phyloP scores from a whole-genome alignment of 371 early-diverging fungal genomes.

The Neoconidiobolus thromboides region DNA sequence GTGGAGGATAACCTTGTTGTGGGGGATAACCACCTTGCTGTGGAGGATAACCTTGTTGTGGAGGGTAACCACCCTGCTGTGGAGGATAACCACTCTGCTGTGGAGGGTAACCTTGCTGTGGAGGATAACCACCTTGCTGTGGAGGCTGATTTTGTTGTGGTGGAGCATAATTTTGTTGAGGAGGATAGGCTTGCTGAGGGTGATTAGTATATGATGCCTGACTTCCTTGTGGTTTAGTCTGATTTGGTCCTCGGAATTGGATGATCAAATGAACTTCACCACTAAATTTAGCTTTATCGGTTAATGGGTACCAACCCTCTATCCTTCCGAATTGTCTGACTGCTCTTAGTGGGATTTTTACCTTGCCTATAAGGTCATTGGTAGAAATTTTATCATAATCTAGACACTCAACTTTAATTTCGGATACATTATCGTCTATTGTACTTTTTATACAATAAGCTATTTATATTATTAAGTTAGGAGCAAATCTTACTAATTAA shows the following conservation, averaged over 20 bases:
- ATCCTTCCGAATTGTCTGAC: neutral
- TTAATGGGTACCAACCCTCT: conserved; percentile 1
- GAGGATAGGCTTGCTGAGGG: too few relatives aligned
- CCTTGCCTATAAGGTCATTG: conserved; percentile 1
- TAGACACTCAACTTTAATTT: neutral
- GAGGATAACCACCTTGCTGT: too few relatives aligned
- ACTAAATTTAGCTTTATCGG: neutral
- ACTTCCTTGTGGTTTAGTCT: neutral
- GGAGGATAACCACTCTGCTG: too few relatives aligned
- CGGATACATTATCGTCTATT: neutral
- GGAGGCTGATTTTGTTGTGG: too few relatives aligned
- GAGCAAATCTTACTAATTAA: neutral
- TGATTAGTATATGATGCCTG: too few relatives aligned
- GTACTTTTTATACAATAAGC: neutral
- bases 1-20: too few relatives aligned
- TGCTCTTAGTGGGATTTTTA: neutral
- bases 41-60: too few relatives aligned
- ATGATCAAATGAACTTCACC: neutral
- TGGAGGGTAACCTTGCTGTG: too few relatives aligned
- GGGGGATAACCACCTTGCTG: too few relatives aligned
- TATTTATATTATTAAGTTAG: neutral
- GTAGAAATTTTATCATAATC: neutral
- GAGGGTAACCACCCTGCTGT: too few relatives aligned
- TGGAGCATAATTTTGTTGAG: too few relatives aligned
- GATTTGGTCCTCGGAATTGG: neutral